Base-by-base conservation (phyloP, 2,329 filamentous ascomycete species). In the Calonectria multiphialidica region DNA sequence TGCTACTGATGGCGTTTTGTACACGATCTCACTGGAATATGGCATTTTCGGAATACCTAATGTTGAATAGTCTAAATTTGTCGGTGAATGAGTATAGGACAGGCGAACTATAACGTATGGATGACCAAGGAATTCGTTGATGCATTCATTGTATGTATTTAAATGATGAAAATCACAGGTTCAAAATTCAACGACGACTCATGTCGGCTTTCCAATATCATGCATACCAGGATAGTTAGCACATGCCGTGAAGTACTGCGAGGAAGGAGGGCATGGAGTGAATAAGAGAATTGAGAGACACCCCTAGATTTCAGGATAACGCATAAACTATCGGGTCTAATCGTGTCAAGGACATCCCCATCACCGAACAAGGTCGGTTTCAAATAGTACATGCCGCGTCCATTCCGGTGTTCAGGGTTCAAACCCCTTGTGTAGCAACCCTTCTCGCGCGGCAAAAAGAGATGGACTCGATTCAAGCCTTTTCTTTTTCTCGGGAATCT, bases 1-100 rank as follows among this genome's bases (percentile, higher is more conserved):
- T 72, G 72, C 50, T 68, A 64, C 69, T 66, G 44, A 69, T 47
- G 73, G 71, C 71, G 73, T 73, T 73, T 30, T 66, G 72, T 71
- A 72, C 62, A 76, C 49, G 66, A 76, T 68, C n/a, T 75, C 71
- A 75, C 67, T 65, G 53, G 70, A 65, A 66, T 63, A 25, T 18
- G 71, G 47, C 42, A 69, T 62, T 30, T 49, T 72, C 50, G 15
- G 37, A 68, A 40, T 45, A 35, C 55, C n/a, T 53, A 40, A 53
- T 53, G 45, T 63, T n/a, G 7, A 62, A 33, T 50, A 45, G 40
- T 62, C 57, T 45, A 30, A 44, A 45, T 62, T 44, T 45, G 23
- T 53, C 13, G 37, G 47, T 44, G 37, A 13, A 55, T 12, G 35
- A 33, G 18, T 6, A 45, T 16, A 37, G 57, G 40, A 59, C 37